Evolutionary conservation across 176 grass and related monocot genomes (phyloP), one percentile per base, ranked within the genome.

Genomic region (Olyra latifolia): DNA sequence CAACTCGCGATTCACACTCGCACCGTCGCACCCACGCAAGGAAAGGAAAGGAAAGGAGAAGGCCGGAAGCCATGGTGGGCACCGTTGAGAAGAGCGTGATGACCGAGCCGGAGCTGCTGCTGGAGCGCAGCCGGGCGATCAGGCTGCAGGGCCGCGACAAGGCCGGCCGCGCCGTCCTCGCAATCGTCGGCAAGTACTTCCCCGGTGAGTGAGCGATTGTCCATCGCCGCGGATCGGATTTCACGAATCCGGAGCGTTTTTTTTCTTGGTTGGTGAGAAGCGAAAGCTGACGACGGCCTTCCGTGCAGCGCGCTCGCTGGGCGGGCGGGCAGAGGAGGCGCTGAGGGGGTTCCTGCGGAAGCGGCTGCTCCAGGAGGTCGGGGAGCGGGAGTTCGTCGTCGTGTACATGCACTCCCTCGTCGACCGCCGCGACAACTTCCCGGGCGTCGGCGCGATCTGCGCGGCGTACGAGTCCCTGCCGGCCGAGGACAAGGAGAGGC

Each of bases 161-260:
- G 45, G 61, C 58, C 3, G 90, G 90, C 67, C 89, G 95, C 44
- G 78, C 73, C 24, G 78, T 98, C 29, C 80, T 98, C 64, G 82
- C 86, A 72, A 85, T 98, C 82, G 90, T 95, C 81, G 95, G 95
- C 77, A 93, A 91, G 66, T 77, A 88, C 83, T 94, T 94, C 25
- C 88, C 95, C 10, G 95, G 92, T 94, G 69, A 11, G 28, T 8
- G 7, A 0, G 1, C 5, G 1, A 35, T 0, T 9, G 1, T 0
- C 25, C 66, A 5, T 11, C 5, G 41, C 8, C 8, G 20, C 2
- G 45, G 42, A 20, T 42, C 22, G 41, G 44, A 63, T 66, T 44
- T 19, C 22, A 20, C 1, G 15, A 11, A 54, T 30, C 80, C 4
- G 27, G 3, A 1, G 38, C 7, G 39, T 16, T 53, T 16, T 11